A percentile compares a stretch with the other conserved stretches of the same genome.
These are phyloP conservation scores for Collybiopsis confluens DNA, from an alignment of 768 basidiomycete species.

Conservation along the genomic window DNA sequence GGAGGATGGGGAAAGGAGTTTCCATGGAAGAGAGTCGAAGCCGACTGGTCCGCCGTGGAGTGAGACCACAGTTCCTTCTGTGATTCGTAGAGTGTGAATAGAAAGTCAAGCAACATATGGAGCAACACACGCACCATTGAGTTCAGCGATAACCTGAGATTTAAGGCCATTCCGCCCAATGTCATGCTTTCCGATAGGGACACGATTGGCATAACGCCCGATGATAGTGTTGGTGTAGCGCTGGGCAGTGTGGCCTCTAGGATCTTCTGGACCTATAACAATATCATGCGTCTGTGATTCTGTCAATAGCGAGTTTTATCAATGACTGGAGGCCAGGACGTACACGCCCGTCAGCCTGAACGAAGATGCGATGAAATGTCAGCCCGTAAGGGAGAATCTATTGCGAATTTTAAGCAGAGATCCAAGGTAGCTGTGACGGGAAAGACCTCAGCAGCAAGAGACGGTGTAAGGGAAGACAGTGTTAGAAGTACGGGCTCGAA, in stretches of 20 bases:
- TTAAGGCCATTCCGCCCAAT: constrained; percentile 51
- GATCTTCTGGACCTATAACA: constrained; percentile 66
- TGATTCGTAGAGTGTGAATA: not conserved
- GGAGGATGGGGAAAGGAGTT: constrained; percentile 33
- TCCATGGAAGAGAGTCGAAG: constrained; percentile 58
- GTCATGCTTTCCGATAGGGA: constrained; percentile 54
- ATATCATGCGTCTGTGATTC: constrained; percentile 64
- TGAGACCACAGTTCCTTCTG: constrained; percentile 53
- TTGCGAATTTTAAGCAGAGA: not conserved
- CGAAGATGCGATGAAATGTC: constrained; percentile 63
- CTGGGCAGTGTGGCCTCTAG: constrained; percentile 50
- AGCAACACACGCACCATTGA: constrained; percentile 31
- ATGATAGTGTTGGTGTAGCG: constrained; percentile 73
- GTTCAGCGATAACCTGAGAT: constrained; percentile 39
- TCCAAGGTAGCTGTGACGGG: not conserved
- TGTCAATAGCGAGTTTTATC: not conserved
- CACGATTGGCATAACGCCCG: constrained; percentile 69
- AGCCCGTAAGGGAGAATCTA: constrained; percentile 66
- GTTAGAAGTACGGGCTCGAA: constrained; percentile 51
- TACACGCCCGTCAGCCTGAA: constrained; percentile 63
- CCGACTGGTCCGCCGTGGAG: constrained; percentile 70
- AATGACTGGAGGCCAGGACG: constrained; percentile 14
- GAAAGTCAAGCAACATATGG: not conserved
- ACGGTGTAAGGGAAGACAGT: constrained; percentile 50
- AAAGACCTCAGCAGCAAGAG: constrained; percentile 59